Conservation (phyloP, 1,284 basidiomycete genomes). For the Mycena sp. region DNA sequence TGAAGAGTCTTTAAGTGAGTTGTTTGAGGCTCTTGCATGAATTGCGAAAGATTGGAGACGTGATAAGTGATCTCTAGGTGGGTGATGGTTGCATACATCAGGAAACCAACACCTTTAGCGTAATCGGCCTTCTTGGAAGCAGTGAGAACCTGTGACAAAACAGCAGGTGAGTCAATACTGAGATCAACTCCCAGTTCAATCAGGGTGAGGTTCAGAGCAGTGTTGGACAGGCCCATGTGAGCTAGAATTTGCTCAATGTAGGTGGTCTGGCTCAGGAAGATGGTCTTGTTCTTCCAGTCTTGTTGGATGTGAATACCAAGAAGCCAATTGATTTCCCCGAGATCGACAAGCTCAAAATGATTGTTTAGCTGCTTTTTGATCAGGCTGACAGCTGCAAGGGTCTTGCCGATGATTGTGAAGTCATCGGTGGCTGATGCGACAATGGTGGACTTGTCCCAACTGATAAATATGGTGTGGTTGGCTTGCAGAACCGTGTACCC, state of each 20-base stretch:
- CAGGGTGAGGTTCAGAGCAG: constrained; percentile 25
- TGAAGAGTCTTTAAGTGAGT: constrained; percentile 1
- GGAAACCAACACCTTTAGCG: not conserved
- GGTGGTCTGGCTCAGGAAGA: not conserved
- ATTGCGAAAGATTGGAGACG: constrained; percentile 4
- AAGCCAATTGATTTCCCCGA: not conserved
- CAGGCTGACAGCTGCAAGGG: not conserved
- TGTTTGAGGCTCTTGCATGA: not conserved
- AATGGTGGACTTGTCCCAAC: constrained; percentile 1
- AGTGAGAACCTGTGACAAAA: constrained; percentile 18
- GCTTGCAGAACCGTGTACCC: constrained; percentile 20
- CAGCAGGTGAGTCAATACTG: not conserved
- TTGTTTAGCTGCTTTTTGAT: too few relatives aligned
- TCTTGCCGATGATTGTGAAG: not conserved
- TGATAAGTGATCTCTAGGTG: constrained; percentile 21
- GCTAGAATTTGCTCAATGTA: too few relatives aligned
- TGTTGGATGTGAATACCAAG: not conserved
- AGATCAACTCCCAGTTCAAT: constrained; percentile 23
- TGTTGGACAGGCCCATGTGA: constrained; percentile 2
- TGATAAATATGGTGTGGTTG: constrained; percentile 29
- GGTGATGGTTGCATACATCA: not conserved
- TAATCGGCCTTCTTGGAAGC: not conserved
- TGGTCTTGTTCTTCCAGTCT: not conserved
- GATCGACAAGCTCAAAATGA: not conserved
- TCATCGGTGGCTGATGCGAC: constrained; percentile 14